Evolutionary conservation across 2,329 filamentous ascomycete genomes (phyloP), one percentile per base, ranked within the genome.

Genomic region (Magnaporthiopsis incrustans): DNA sequence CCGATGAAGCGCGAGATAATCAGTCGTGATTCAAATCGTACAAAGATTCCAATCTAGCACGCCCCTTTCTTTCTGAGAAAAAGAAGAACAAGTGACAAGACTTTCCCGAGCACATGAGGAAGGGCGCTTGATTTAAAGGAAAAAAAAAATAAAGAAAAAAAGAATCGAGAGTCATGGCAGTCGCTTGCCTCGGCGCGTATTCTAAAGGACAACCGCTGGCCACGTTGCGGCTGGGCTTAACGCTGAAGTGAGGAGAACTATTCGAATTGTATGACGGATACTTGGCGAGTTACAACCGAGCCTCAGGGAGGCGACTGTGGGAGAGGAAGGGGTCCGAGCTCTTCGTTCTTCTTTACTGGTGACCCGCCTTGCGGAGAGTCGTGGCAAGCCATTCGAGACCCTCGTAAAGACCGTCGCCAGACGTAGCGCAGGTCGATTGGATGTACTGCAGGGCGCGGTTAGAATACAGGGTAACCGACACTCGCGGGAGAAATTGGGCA

Each of bases 401-500:
- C 83, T 98, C 94, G 81, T 98, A 98, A 75, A 98, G 90, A 92
- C 94, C 94, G 80, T 98, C 95, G 86, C 94, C 94, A 71, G 93
- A 97, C 72, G 95, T 98, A 79, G 94, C 94, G 84, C 94, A 98
- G 77, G 95, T 98, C 70, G 94, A 97, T 92, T 98, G 94, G 82
- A 98, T 98, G 86, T 96, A 98, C 94, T 93, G 70, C 60, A 56
- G 69, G 50, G 15, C 11, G 33, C 14, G 35, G 26, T 62, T 57
- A 62, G 64, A 35, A 26, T 65, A 66, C 67, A 68, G 67, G n/a
- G 38, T 56, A 1, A 38, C 44, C 33, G 22, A n/a, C n/a, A 62
- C 27, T 5, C 26, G n/a, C n/a, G n/a, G n/a, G n/a, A 26, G n/a
- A 25, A 11, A 57, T 57, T 25, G 56, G n/a, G 11, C 2, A 14